phyloP scores from a whole-genome alignment of 345 rosid genomes.

The Reutealis trisperma region DNA sequence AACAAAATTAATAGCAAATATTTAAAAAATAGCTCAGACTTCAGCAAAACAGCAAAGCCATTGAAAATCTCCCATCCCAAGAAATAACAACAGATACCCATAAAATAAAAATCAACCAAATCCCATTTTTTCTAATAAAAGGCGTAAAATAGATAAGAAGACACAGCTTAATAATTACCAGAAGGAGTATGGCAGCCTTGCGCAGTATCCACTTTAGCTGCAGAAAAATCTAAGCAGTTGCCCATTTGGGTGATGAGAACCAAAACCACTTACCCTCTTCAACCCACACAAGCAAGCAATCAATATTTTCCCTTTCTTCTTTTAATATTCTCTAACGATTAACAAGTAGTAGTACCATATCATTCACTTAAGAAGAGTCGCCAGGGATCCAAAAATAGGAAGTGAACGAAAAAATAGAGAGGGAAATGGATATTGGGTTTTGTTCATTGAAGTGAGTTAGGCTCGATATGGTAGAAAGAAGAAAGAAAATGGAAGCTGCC shows the following conservation, averaged over 20 bases:
- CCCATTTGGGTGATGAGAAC: conserved; percentile 16
- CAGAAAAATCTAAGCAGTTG: conserved; percentile 33
- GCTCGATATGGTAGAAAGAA: background rate
- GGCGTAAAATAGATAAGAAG: background rate
- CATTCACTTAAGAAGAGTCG: background rate
- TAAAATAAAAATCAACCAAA: background rate
- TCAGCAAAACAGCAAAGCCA: background rate
- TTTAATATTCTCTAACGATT: background rate
- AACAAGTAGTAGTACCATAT: background rate
- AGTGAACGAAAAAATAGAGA: too few species aligned
- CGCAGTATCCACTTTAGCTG: conserved; percentile 24
- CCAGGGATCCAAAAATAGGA: background rate
- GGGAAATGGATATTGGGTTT: background rate
- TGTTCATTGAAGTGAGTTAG: background rate
- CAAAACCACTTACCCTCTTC: background rate
- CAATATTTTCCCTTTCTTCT: background rate
- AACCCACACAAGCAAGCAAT: background rate
- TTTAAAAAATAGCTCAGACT: background rate
- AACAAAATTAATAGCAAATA: too few species aligned
- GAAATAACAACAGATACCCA: background rate
- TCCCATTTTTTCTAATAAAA: background rate
- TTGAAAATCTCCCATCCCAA: background rate
- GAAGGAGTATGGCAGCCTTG: conserved; percentile 19
- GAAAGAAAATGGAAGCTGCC: background rate
- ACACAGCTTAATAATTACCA: conserved; percentile 10